Conservation (phyloP, 805 yeast genomes). For the Wickerhamomyces kurtzmanii region DNA sequence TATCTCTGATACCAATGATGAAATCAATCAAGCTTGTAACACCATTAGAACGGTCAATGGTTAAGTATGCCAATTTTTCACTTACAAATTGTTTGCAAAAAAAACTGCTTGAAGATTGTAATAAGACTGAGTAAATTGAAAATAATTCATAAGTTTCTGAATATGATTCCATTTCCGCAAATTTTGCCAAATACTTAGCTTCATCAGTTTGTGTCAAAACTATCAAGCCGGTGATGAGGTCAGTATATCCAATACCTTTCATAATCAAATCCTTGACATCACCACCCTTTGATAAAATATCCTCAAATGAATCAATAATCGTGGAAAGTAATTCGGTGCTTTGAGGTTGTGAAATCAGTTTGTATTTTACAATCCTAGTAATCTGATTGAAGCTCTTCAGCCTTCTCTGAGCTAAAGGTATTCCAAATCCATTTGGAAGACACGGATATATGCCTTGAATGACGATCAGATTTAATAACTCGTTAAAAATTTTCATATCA, state of each 20-base stretch:
- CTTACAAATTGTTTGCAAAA: slow-evolving; percentile 39
- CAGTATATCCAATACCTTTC: slow-evolving; percentile 62
- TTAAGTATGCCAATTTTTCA: slow-evolving; percentile 40
- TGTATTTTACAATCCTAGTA: slow-evolving; percentile 15
- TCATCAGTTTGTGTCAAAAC: slow-evolving; percentile 28
- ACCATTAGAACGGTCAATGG: slow-evolving; percentile 57
- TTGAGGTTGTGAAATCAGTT: slow-evolving; percentile 9
- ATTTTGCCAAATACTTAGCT: slow-evolving; percentile 4
- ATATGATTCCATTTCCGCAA: slow-evolving; percentile 24
- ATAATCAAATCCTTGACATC: slow-evolving; percentile 34
- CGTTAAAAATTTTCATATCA: slow-evolving; percentile 71
- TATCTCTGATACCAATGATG: slow-evolving; percentile 65
- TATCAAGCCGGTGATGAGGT: slow-evolving; percentile 39
- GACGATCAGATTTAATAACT: slow-evolving; percentile 52
- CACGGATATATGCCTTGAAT: slow-evolving; percentile 65
- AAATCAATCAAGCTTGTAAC: slow-evolving; percentile 68
- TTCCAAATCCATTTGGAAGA: slow-evolving; percentile 44
- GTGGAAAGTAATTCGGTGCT: slow-evolving; percentile 4
- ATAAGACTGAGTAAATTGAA: slow-evolving; percentile 46
- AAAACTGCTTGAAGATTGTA: slow-evolving; percentile 36
- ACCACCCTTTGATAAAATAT: slow-evolving; percentile 15
- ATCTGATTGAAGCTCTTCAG: slow-evolving; percentile 35
- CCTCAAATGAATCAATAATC: slow-evolving; percentile 13
- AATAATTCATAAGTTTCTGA: slow-evolving; percentile 65
- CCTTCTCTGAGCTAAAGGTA: slow-evolving; percentile 53